Conservation (phyloP, 306 rosid genomes). For the Luffa aegyptiaca region DNA sequence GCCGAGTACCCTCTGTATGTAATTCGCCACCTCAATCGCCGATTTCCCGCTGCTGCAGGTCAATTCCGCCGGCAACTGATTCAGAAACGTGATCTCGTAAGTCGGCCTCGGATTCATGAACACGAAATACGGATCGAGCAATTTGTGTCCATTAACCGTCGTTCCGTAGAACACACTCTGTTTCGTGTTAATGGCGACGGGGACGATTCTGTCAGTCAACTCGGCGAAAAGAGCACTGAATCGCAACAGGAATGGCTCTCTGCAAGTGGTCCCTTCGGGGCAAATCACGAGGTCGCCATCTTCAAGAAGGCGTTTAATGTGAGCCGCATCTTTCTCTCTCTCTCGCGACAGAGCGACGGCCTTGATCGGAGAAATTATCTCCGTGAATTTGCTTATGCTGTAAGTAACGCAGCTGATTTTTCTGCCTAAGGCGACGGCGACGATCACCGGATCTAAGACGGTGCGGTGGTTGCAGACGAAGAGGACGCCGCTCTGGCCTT, state of each 20-base stretch:
- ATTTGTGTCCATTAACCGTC: constrained; percentile 52
- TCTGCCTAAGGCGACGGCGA: constrained; percentile 64
- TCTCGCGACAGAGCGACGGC: constrained; percentile 80
- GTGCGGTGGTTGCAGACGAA: constrained; percentile 86
- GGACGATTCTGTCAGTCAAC: constrained; percentile 71
- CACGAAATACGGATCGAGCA: constrained; percentile 81
- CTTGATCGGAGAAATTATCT: constrained; percentile 74
- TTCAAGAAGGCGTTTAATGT: constrained; percentile 55
- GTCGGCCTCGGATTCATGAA: constrained; percentile 85
- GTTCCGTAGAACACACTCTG: constrained; percentile 84
- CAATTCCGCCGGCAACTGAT: constrained; percentile 59
- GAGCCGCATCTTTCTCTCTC: constrained; percentile 69
- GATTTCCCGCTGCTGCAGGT: constrained; percentile 76
- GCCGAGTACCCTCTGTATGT: constrained; percentile 70
- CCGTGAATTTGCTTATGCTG: constrained; percentile 77
- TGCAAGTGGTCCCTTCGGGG: constrained; percentile 90
- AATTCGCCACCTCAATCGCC: constrained; percentile 76
- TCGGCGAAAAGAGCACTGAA: constrained; percentile 93
- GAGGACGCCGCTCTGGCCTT: constrained; percentile 67
- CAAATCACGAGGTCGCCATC: constrained; percentile 88
- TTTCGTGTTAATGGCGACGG: constrained; percentile 78
- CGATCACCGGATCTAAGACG: constrained; percentile 69
- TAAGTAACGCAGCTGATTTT: constrained; percentile 91
- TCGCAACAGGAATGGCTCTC: constrained; percentile 71
- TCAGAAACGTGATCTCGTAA: constrained; percentile 79